Evolutionary conservation across 306 rosid genomes (phyloP).

Genomic region (Elaeagnus macrophylla): DNA sequence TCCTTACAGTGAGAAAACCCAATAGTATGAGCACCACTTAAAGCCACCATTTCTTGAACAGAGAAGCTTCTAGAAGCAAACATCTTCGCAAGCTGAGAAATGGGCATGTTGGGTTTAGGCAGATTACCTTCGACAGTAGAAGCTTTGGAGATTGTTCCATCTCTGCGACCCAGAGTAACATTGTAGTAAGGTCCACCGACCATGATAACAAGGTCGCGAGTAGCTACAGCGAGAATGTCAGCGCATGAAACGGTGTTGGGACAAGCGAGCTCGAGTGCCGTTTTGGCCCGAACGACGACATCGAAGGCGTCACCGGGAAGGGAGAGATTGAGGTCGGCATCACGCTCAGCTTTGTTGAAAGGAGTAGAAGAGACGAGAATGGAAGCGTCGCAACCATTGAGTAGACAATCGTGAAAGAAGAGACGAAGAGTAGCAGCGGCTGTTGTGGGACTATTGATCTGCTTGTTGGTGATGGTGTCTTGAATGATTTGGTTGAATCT

Average conservation of each 20-base stretch:
- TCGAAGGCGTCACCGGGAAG: constrained; percentile 49
- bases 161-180: constrained; percentile 31
- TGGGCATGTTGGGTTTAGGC: constrained; percentile 49
- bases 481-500: constrained; percentile 29
- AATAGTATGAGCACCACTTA: constrained; percentile 77
- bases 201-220: constrained; percentile 41
- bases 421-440: constrained; percentile 40
- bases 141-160: constrained; percentile 31
- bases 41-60: constrained; percentile 63
- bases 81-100: constrained; percentile 34
- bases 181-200: constrained; percentile 36
- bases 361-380: constrained; percentile 32
- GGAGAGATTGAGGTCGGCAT: constrained; percentile 42
- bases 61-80: constrained; percentile 56
- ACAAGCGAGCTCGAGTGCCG: constrained; percentile 44
- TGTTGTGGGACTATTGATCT: constrained; percentile 38
- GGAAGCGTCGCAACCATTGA: constrained; percentile 40
- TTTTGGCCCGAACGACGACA: constrained; percentile 34
- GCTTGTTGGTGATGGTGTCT: constrained; percentile 33
- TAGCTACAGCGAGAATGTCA: constrained; percentile 39
- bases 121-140: constrained; percentile 32
- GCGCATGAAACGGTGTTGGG: constrained; percentile 40
- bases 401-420: constrained; percentile 38
- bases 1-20: constrained; percentile 75
- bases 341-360: constrained; percentile 42